Evolutionary conservation across 805 yeast species (phyloP), one percentile per base, ranked within the genome.

Genomic region (Metschnikowia shivogae): DNA sequence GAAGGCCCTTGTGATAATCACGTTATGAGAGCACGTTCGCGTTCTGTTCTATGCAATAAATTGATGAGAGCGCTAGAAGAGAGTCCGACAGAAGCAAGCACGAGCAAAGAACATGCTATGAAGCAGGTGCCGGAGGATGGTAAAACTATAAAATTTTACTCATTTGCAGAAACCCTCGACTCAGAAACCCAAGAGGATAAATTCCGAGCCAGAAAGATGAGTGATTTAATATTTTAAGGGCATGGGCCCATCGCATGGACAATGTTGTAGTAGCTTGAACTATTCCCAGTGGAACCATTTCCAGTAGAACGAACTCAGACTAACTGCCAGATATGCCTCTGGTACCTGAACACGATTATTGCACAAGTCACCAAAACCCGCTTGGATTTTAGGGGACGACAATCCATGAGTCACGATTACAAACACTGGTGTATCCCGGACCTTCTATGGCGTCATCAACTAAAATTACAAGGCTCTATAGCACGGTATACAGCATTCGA

Each of bases 161-260:
- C 65, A n/a, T 64, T 55, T 50, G 67, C 66, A 2, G 68, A 64
- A 28, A 58, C 63, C 51, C 42, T 61, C 10, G 52, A 53, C 30
- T 54, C 59, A 34, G 65, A 62, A 41, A 47, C 44, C 17, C 46
- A 48, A 20, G 41, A 34, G 4, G 52, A 53, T 13, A 35, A 27
- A 13, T 47, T 47, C 39, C 42, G 39, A n/a, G 24, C 46, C 20
- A 19, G 22, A 8, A 31, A 37, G 17, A 40, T 42, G 40, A 39
- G 50, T 22, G 46, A 44, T 12, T 22, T 44, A n/a, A 34, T 41
- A 13, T 34, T 22, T 13, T 39, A 30, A 26, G 5, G 34, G 8
- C 33, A 37, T 19, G 19, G 28, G 26, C 26, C 26, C 26, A 22
- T 22, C 26, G 26, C 26, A 22, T 22, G 26, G 26, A 7, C 6